Base-by-base conservation (phyloP, 495 filamentous ascomycete species). In the Recurvomyces mirabilis region DNA sequence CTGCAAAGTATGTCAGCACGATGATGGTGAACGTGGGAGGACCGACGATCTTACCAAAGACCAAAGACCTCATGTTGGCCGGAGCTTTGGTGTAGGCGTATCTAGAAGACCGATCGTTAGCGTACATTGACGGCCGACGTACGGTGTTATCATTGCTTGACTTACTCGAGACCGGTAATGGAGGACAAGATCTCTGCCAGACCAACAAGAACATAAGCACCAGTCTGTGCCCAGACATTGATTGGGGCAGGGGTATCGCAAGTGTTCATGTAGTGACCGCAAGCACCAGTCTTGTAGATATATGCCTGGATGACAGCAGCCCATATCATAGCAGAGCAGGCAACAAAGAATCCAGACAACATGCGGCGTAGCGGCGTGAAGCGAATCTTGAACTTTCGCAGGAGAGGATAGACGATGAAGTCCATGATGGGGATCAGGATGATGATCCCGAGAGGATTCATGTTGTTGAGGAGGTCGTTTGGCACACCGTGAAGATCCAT, bases 361-460 rank as follows among this genome's bases (percentile, higher is more conserved):
- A 89, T 89, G 60, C 84, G 79, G 36, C 77, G 77, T 51, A 87
- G 76, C 18, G 82, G 82, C 36, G 67, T 72, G 64, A 84, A 83
- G 46, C 70, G 68, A 52, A 86, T 78, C 51, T 67, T 68, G n/a
- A 71, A 21, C 41, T 67, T 75, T 10, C 80, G 77, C 35, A 87
- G 69, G 12, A 68, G 23, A 0, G 84, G 84, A 60, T 85, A 87
- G 46, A 87, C 46, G 35, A 76, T 35, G 26, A 72, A 72, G 57
- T 85, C 81, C 42, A 81, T 67, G 40, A 86, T 50, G 2, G 84
- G 84, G 31, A 84, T 77, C 58, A 80, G 73, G 47, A 81, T 64
- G 58, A 87, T 79, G 55, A 86, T 77, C 25, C 75, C 68, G 43
- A 91, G 69, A 3, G 83, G 74, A 59, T 57, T 41, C 32, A 57